These are phyloP conservation scores for Yamadazyma sp. DNA, from an alignment of 805 yeast species.

Conservation along the genomic window DNA sequence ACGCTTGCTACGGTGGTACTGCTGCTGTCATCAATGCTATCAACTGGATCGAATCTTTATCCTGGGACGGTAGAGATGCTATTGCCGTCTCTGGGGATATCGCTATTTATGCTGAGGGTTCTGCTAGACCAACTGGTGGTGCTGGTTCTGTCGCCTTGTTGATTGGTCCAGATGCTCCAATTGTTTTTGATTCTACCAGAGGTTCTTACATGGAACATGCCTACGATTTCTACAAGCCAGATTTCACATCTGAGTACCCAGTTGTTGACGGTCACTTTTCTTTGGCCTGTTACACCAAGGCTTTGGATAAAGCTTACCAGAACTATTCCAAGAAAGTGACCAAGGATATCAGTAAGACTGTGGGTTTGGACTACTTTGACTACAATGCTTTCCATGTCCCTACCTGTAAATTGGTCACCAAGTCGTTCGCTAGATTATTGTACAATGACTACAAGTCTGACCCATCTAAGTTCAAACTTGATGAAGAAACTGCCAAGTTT, in stretches of 20 bases:
- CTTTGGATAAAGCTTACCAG: slow-evolving; percentile 83
- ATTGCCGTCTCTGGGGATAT: slow-evolving; percentile 97
- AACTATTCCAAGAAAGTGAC: slow-evolving; percentile 73
- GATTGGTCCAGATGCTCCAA: slow-evolving; percentile 97
- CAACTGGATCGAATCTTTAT: slow-evolving; percentile 93
- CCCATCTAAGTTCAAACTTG: slow-evolving; percentile 53
- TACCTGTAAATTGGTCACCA: slow-evolving; percentile 90
- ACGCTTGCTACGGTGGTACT: slow-evolving; percentile 99
- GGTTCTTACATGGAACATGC: slow-evolving; percentile 96
- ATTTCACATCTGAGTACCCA: slow-evolving; percentile 94
- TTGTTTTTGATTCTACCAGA: slow-evolving; percentile 84
- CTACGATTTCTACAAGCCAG: slow-evolving; percentile 97
- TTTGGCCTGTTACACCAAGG: slow-evolving; percentile 88
- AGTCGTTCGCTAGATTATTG: slow-evolving; percentile 87
- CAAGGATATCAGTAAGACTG: slow-evolving; percentile 46
- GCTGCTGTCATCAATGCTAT: slow-evolving; percentile 89
- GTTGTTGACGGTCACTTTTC: slow-evolving; percentile 97
- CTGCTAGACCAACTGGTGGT: slow-evolving; percentile 99
- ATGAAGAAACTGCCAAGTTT: slow-evolving; percentile 51
- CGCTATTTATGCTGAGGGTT: slow-evolving; percentile 94
- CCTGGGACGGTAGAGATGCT: slow-evolving; percentile 99
- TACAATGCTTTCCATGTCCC: slow-evolving; percentile 98
- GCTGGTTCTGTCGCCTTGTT: slow-evolving; percentile 94
- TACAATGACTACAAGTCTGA: slow-evolving; percentile 83
- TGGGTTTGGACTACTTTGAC: slow-evolving; percentile 77